Conservation (phyloP, 441 rosid species). For the Brassica balearica region DNA sequence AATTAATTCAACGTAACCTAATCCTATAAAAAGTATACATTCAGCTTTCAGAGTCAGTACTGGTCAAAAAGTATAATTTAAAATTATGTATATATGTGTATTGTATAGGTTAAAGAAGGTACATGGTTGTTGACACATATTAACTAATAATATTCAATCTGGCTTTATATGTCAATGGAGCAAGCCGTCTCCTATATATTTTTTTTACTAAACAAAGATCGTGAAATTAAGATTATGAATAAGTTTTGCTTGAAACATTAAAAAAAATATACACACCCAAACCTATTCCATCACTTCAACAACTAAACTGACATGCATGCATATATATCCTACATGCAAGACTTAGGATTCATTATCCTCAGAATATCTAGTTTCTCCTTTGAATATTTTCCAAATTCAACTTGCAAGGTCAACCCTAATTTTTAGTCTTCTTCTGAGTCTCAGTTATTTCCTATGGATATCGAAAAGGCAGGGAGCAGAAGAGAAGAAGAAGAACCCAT, state of each 20-base stretch:
- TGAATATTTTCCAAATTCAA: not conserved
- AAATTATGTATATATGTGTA: not conserved
- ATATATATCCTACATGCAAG: slow-evolving; percentile 28
- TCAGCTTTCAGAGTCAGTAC: not conserved
- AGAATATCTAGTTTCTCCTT: slow-evolving; percentile 24
- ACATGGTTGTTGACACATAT: slow-evolving; percentile 31
- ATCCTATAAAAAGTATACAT: slow-evolving; percentile 18
- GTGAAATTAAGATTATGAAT: slow-evolving; percentile 14
- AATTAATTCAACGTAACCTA: slow-evolving; percentile 36
- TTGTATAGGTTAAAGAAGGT: slow-evolving; percentile 13
- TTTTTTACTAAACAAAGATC: slow-evolving; percentile 9
- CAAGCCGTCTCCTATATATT: slow-evolving; percentile 34
- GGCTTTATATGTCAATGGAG: slow-evolving; percentile 37
- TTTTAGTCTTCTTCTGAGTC: slow-evolving; percentile 20
- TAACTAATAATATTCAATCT: slow-evolving; percentile 3
- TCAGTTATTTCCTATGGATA: slow-evolving; percentile 37
- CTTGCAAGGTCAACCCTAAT: not conserved
- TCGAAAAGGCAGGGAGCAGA: slow-evolving; percentile 40
- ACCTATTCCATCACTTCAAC: slow-evolving; percentile 37
- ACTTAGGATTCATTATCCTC: slow-evolving; percentile 23
- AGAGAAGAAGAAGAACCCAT: slow-evolving; percentile 48
- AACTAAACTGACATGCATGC: slow-evolving; percentile 28
- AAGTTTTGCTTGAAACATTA: slow-evolving; percentile 17
- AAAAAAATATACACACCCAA: slow-evolving; percentile 12
- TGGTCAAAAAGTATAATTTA: slow-evolving; percentile 32